Percentiles rank a stretch among this genome's conserved stretches.
Conservation (phyloP, 345 rosid species). For the Isatis tinctoria region DNA sequence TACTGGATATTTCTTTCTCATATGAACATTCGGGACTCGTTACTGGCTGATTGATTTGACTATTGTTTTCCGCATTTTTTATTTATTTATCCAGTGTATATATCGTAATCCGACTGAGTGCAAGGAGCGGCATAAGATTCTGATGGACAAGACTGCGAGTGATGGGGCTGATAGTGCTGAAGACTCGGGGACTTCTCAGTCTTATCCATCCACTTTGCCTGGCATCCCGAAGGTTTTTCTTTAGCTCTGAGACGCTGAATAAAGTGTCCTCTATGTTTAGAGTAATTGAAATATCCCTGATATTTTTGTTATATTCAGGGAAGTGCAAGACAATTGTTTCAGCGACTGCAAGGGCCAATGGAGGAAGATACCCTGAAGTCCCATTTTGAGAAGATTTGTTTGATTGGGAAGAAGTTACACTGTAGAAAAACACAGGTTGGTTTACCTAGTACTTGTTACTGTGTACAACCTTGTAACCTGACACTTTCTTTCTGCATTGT, state of each 20-base stretch:
- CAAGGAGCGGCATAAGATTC: slow-evolving; percentile 92
- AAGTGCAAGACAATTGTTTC: slow-evolving; percentile 98
- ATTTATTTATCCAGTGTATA: slow-evolving; percentile 53
- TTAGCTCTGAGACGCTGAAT: slow-evolving; percentile 7
- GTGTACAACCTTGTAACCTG: background rate
- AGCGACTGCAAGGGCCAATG: slow-evolving; percentile 93
- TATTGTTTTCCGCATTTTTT: background rate
- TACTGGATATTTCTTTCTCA: slow-evolving; percentile 3
- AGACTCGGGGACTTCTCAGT: slow-evolving; percentile 95
- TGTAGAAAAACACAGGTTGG: slow-evolving; percentile 67
- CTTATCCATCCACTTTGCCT: slow-evolving; percentile 98
- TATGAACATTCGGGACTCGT: slow-evolving; percentile 5
- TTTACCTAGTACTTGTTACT: slow-evolving; percentile 16
- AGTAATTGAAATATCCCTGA: slow-evolving; percentile 11
- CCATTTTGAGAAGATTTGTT: slow-evolving; percentile 91
- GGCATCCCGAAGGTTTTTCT: slow-evolving; percentile 89
- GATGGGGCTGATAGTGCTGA: slow-evolving; percentile 99
- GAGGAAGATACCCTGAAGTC: slow-evolving; percentile 92
- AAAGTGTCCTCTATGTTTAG: slow-evolving; percentile 22
- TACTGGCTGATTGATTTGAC: slow-evolving; percentile 5
- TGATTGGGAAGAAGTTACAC: slow-evolving; percentile 72
- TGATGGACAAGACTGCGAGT: slow-evolving; percentile 83
- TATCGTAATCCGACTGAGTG: slow-evolving; percentile 87
- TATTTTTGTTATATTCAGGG: slow-evolving; percentile 59
- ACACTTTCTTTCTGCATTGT: slow-evolving; percentile 1